Evolutionary conservation across 1,284 basidiomycete genomes (phyloP).

Genomic region (Trichosporon faecale): DNA sequence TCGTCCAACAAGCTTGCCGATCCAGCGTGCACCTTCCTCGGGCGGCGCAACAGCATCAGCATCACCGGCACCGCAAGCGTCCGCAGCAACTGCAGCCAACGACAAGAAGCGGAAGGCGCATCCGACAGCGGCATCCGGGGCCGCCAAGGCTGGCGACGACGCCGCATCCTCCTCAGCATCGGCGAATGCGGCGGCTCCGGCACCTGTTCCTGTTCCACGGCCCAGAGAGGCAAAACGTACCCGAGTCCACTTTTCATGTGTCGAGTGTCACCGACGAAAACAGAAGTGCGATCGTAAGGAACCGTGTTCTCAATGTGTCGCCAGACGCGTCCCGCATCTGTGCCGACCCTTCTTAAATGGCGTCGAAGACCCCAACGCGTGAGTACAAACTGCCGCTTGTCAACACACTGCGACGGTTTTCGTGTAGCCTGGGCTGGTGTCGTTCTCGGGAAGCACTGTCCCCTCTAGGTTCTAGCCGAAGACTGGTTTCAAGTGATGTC

Average conservation of each 20-base stretch:
- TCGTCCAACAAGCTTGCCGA: constrained; percentile 6
- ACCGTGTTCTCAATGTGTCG: constrained; percentile 53
- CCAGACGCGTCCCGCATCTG: constrained; percentile 52
- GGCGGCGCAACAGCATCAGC: not conserved
- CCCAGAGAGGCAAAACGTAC: constrained; percentile 44
- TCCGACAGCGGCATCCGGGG: constrained; percentile 15
- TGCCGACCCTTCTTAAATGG: constrained; percentile 54
- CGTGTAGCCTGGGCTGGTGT: not conserved
- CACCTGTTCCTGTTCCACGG: constrained; percentile 21
- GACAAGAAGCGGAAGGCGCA: constrained; percentile 40
- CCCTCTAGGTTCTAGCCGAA: constrained; percentile 1
- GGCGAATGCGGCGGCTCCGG: constrained; percentile 35
- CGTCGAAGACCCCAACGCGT: constrained; percentile 52
- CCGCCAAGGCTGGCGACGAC: constrained; percentile 37
- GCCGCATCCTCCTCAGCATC: constrained; percentile 21
- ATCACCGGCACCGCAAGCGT: not conserved
- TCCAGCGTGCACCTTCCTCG: constrained; percentile 7
- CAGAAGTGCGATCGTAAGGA: constrained; percentile 52
- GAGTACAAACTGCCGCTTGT: constrained; percentile 22
- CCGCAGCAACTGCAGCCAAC: constrained; percentile 40
- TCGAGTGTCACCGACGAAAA: constrained; percentile 52
- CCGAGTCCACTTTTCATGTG: constrained; percentile 51
- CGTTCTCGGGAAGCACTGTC: constrained; percentile 5
- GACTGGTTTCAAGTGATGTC: not conserved
- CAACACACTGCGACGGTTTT: not conserved